These are phyloP conservation scores for Oryza meridionalis DNA, from an alignment of 176 grass and related monocot genomes.

Conservation along the genomic window DNA sequence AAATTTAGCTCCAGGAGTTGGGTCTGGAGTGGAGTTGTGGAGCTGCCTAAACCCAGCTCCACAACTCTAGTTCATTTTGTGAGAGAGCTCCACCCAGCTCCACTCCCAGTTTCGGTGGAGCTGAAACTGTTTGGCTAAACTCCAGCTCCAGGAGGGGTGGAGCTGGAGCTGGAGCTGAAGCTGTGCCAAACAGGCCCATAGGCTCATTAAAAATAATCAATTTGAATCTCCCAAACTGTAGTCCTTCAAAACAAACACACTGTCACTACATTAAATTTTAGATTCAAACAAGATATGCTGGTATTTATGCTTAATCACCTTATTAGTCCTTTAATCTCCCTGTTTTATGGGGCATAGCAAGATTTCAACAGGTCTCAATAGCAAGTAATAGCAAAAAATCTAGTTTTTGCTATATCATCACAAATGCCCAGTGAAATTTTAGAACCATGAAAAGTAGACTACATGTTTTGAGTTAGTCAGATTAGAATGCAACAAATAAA, in stretches of 20 bases:
- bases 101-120: no score
- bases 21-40: no score
- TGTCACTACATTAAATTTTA: slow-evolving; percentile 1
- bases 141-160: no score
- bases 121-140: no score
- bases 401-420: not conserved
- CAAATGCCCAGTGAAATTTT: not conserved
- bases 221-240: not conserved
- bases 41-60: no score
- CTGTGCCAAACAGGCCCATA: no score
- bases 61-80: no score
- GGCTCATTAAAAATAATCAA: not conserved
- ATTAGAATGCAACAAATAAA: not conserved
- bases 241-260: slow-evolving; percentile 2
- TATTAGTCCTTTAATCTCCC: not conserved
- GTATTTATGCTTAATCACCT: not conserved
- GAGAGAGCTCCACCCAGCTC: no score
- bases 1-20: no score
- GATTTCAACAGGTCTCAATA: not conserved
- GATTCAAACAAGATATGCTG: not conserved
- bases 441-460: not conserved
- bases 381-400: not conserved
- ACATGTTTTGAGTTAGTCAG: slow-evolving; percentile 3
- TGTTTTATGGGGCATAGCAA: not conserved
- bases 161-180: no score